Percentiles rank a stretch among this genome's conserved stretches.
Evolutionary conservation across 352 stramenopile species (phyloP).

Genomic region (Phytophthora palmivora): DNA sequence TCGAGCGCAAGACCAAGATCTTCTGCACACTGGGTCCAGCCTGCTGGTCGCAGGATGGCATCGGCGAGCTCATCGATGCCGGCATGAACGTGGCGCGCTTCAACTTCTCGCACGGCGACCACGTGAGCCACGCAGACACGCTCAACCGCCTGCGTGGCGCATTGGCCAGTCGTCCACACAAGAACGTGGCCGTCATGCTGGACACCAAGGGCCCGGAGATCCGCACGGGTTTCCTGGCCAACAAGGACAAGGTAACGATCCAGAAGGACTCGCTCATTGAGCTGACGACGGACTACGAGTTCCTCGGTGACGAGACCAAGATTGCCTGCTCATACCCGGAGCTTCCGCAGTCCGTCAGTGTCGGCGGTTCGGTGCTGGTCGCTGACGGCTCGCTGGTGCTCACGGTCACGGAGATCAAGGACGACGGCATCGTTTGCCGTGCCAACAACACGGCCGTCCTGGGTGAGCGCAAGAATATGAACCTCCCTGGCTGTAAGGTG

Average conservation of each 20-base stretch:
- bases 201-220: too few relatives aligned
- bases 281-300: too few relatives aligned
- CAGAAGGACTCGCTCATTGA: too few relatives aligned
- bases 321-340: constrained; percentile 95
- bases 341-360: constrained; percentile 91
- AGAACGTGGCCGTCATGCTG: too few relatives aligned
- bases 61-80: constrained; percentile 89
- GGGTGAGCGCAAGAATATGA: too few relatives aligned
- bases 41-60: constrained; percentile 93
- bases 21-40: constrained; percentile 91
- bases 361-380: constrained; percentile 93
- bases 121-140: constrained; percentile 83
- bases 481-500: too few relatives aligned
- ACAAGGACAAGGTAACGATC: too few relatives aligned
- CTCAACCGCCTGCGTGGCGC: constrained; percentile 72
- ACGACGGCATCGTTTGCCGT: too few relatives aligned
- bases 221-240: too few relatives aligned
- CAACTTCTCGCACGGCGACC: too few relatives aligned
- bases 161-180: constrained; percentile 68
- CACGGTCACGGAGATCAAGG: constrained; percentile 84
- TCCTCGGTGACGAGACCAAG: too few relatives aligned
- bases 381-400: constrained; percentile 96
- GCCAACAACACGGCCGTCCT: too few relatives aligned
- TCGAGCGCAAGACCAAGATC: constrained; percentile 90
- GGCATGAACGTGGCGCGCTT: constrained; percentile 98